Evolutionary conservation across 164 flowering plant genomes (phyloP).

Genomic region (Dillenia turbinata): DNA sequence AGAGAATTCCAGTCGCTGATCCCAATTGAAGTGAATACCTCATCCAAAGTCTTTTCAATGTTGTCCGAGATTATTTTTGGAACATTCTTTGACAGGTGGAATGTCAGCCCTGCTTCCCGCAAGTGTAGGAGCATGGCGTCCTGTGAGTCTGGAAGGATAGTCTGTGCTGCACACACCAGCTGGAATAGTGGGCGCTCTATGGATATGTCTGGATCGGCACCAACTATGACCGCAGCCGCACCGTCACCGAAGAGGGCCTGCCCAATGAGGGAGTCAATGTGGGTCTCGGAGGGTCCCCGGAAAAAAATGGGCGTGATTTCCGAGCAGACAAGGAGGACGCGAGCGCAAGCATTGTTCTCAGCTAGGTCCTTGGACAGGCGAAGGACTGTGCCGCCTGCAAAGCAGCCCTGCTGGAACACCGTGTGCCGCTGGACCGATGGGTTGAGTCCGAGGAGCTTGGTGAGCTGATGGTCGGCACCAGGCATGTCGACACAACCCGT

Average conservation of each 20-base stretch:
- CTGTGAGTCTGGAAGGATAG: slow-evolving; percentile 7
- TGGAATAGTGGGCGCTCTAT: slow-evolving; percentile 11
- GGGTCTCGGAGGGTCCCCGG: slow-evolving; percentile 14
- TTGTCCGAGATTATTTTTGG: slow-evolving; percentile 12
- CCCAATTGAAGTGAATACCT: slow-evolving; percentile 7
- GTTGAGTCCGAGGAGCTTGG: slow-evolving; percentile 13
- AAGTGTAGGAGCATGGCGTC: slow-evolving; percentile 13
- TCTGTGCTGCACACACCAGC: slow-evolving; percentile 13
- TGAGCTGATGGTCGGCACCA: slow-evolving; percentile 10
- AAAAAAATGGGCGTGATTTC: slow-evolving; percentile 12
- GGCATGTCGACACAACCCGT: slow-evolving; percentile 17
- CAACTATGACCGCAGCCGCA: slow-evolving; percentile 12
- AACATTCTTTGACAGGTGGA: slow-evolving; percentile 15
- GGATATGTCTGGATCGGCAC: slow-evolving; percentile 8
- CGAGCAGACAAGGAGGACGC: slow-evolving; percentile 17
- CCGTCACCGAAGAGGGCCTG: slow-evolving; percentile 20
- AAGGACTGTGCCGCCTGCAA: slow-evolving; percentile 14
- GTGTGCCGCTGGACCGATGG: slow-evolving; percentile 7
- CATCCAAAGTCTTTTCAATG: slow-evolving; percentile 2
- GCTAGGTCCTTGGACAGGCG: slow-evolving; percentile 19
- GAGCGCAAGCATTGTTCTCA: slow-evolving; percentile 17
- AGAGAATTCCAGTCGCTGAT: slow-evolving; percentile 21
- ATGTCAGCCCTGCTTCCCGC: slow-evolving; percentile 16
- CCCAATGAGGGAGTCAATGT: slow-evolving; percentile 13
- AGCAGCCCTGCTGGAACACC: slow-evolving; percentile 20